These are phyloP conservation scores for Aspergillus avenaceus DNA, from an alignment of 495 filamentous ascomycete genomes.

Conservation along the genomic window DNA sequence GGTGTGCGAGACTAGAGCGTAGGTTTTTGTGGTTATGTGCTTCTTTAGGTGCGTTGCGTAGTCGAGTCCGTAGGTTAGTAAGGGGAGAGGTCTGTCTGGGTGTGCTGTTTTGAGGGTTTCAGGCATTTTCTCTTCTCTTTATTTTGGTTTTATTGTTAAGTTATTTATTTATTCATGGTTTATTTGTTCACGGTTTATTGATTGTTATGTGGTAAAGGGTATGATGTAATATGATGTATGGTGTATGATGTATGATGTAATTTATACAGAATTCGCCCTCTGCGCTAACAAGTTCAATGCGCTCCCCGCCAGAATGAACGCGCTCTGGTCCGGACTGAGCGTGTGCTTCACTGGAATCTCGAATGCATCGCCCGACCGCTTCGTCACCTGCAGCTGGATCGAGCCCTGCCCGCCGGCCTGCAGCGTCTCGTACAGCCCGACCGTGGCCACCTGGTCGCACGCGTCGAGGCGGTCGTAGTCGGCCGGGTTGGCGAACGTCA, in stretches of 20 bases:
- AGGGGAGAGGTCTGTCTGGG: slow-evolving; percentile 29
- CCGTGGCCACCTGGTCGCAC: slow-evolving; percentile 75
- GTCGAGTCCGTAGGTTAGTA: slow-evolving; percentile 48
- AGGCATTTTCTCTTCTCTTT: slow-evolving; percentile 13
- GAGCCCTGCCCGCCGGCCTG: slow-evolving; percentile 75
- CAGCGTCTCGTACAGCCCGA: slow-evolving; percentile 79
- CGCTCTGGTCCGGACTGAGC: slow-evolving; percentile 80
- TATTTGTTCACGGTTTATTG: neutral
- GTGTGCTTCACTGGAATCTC: slow-evolving; percentile 60
- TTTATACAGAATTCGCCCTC: slow-evolving; percentile 20
- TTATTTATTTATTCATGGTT: neutral
- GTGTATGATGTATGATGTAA: neutral
- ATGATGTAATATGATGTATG: neutral
- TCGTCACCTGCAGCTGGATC: slow-evolving; percentile 62
- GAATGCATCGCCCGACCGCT: slow-evolving; percentile 57
- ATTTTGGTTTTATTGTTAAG: neutral
- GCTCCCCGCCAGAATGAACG: slow-evolving; percentile 88
- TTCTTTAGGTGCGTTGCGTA: slow-evolving; percentile 46
- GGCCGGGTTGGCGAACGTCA: slow-evolving; percentile 79
- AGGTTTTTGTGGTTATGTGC: slow-evolving; percentile 49
- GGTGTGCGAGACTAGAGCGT: slow-evolving; percentile 58
- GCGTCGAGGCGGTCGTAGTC: slow-evolving; percentile 83
- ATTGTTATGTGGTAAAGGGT: neutral
- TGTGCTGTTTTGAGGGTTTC: slow-evolving; percentile 41
- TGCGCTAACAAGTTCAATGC: slow-evolving; percentile 83